Base-by-base conservation (phyloP, 345 rosid species). In the Citrus trifoliata region DNA sequence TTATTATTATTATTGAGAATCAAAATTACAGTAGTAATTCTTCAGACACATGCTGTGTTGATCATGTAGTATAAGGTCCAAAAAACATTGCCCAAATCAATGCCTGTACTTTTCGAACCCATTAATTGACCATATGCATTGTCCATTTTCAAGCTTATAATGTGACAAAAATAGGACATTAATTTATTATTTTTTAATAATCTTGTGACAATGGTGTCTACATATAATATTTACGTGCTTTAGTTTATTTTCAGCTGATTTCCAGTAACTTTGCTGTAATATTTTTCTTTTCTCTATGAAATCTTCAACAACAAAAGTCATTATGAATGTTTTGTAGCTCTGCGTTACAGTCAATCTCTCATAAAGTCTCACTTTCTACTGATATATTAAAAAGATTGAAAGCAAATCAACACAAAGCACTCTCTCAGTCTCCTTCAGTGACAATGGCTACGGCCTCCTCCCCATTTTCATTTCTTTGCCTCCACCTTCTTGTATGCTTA, bases 381-480 rank as follows among this genome's bases (percentile, higher is more conserved):
- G 42, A 59, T 75, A 83, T 67, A 78, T 37, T 72, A 59, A 80
- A 74, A 81, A 81, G 28, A 53, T 72, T 60, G 74, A 75, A 75
- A 78, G 68, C 40, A 79, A 27, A 81, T 32, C 59, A 76, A 38
- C 73, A n/a, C 75, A 64, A 78, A 35, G 55, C 65, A 62, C 69
- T 71, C 71, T 68, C 10, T 62, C 82, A 56, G 48, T 61, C 65
- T 78, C 82, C 85, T 55, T 73, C 86, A 80, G 91, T 92, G 97
- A 98, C 86, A 81, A 92, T 93, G 99, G 99, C 95, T 70, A 38
- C 88, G 30, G 48, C 78, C 85, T 82, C 76, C 84, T 82, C 74
- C 79, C 83, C 33, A 33, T 74, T 48, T 84, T 79, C 81, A 25
- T 62, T 84, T 28, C 79, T 78, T 85, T 73, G 86, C 80, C 67